phyloP scores from a whole-genome alignment of 1,139 yeast genomes.

The Pneumocystis sp. region DNA sequence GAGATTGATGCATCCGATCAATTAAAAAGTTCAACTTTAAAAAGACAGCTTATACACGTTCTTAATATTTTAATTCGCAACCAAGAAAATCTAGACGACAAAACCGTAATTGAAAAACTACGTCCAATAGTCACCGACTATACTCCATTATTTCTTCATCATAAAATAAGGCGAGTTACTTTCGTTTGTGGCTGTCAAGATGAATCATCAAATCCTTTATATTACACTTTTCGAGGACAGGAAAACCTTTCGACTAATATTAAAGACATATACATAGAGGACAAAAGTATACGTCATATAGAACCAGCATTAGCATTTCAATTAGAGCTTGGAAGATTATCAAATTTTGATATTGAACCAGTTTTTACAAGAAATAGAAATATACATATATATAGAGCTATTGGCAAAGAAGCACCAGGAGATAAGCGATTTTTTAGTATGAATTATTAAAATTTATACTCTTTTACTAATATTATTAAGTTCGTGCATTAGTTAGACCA shows the following conservation, averaged over 20 bases:
- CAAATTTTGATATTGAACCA: conserved; percentile 87
- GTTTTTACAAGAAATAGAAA: conserved; percentile 93
- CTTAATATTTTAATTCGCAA: conserved; percentile 64
- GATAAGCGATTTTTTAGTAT: conserved; percentile 76
- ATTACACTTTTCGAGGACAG: conserved; percentile 89
- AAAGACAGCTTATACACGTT: conserved; percentile 45
- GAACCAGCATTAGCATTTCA: conserved; percentile 98
- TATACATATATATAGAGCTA: conserved; percentile 92
- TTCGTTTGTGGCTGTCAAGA: conserved; percentile 63
- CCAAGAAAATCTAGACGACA: conserved; percentile 58
- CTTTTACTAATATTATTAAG: not conserved
- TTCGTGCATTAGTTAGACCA: conserved; percentile 93
- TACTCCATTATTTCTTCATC: conserved; percentile 35
- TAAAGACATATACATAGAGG: conserved; percentile 25
- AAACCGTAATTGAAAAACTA: conserved; percentile 48
- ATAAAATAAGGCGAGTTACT: conserved; percentile 74
- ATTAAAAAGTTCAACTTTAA: conserved; percentile 15
- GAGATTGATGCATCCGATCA: conserved; percentile 32
- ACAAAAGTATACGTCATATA: conserved; percentile 87
- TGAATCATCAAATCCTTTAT: conserved; percentile 81
- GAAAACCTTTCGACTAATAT: conserved; percentile 37
- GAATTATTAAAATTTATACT: not conserved
- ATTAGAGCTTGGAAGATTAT: conserved; percentile 82
- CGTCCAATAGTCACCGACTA: conserved; percentile 51
- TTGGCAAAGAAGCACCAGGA: conserved; percentile 82